A percentile compares a stretch with the other conserved stretches of the same genome.
These are phyloP conservation scores for Penicillium sp. DNA, from an alignment of 2,329 filamentous ascomycete species.

Conservation along the genomic window DNA sequence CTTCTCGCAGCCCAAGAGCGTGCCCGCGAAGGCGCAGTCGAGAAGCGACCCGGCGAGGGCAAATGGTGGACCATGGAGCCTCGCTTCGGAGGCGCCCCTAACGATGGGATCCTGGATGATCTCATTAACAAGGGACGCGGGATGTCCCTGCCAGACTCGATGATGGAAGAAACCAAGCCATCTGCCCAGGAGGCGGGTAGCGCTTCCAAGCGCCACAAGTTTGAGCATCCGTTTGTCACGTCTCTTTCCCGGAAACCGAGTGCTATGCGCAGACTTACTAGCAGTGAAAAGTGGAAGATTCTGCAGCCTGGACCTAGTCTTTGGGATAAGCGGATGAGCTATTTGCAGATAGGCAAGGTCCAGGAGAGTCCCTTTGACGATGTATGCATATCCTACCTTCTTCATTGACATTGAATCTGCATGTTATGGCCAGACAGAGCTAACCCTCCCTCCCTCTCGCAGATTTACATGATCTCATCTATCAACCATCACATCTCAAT, in stretches of 20 bases:
- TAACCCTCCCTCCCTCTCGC: background rate
- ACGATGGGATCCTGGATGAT: conserved; percentile 37
- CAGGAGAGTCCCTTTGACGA: conserved; percentile 50
- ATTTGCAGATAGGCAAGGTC: conserved; percentile 57
- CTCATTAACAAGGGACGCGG: conserved; percentile 30
- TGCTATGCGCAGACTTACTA: conserved; percentile 44
- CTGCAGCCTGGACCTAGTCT: conserved; percentile 50
- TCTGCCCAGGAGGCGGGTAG: conserved; percentile 25
- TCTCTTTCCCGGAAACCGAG: conserved; percentile 30
- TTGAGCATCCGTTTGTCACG: conserved; percentile 33
- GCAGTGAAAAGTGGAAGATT: conserved; percentile 53
- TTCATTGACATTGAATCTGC: background rate
- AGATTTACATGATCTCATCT: conserved; percentile 62
- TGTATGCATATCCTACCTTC: conserved; percentile 41
- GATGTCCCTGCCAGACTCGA: conserved; percentile 28
- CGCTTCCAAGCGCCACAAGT: conserved; percentile 41
- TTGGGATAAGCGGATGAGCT: conserved; percentile 58
- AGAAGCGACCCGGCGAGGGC: conserved; percentile 53
- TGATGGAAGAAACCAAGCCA: conserved; percentile 27
- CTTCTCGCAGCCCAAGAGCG: conserved; percentile 61
- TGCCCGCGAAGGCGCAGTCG: conserved; percentile 52
- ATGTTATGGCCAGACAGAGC: background rate
- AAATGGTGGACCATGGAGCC: conserved; percentile 60
- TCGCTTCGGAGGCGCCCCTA: conserved; percentile 55
- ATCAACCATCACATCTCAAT: conserved; percentile 63